Conservation (phyloP, 495 filamentous ascomycete genomes). For the Daldinia childiae region DNA sequence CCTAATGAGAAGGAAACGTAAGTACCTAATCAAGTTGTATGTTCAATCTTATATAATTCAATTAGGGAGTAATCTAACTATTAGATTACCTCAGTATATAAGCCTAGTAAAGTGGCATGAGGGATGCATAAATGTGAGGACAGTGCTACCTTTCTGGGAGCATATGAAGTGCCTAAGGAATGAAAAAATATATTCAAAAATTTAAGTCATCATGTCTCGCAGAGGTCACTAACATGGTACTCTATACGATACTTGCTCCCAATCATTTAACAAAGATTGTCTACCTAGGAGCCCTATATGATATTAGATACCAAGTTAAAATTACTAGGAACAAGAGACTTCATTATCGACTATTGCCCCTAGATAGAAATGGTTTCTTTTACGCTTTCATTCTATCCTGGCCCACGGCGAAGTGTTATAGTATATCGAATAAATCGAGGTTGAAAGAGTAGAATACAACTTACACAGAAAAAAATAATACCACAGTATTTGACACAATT, state of each 20-base stretch:
- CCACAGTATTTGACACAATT: no score
- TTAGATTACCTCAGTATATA: neutral
- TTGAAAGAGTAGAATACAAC: neutral
- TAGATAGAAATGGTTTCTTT: neutral
- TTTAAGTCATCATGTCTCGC: neutral
- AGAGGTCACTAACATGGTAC: neutral
- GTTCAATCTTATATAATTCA: neutral
- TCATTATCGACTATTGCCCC: neutral
- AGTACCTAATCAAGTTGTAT: neutral
- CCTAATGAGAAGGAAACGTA: neutral
- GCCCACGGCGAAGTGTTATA: neutral
- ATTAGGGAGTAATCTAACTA: neutral
- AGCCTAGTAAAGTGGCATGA: neutral
- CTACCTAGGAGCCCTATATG: neutral
- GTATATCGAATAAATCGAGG: neutral
- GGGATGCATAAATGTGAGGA: neutral
- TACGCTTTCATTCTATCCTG: neutral
- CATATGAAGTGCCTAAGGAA: neutral
- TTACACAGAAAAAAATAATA: neutral
- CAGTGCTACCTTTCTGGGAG: no score
- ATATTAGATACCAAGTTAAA: neutral
- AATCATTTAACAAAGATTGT: neutral
- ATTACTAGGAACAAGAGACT: neutral
- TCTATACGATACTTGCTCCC: neutral
- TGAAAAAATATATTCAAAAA: neutral